These are phyloP conservation scores for Aureoboletus auriporus DNA, from an alignment of 768 basidiomycete species.

Conservation along the genomic window DNA sequence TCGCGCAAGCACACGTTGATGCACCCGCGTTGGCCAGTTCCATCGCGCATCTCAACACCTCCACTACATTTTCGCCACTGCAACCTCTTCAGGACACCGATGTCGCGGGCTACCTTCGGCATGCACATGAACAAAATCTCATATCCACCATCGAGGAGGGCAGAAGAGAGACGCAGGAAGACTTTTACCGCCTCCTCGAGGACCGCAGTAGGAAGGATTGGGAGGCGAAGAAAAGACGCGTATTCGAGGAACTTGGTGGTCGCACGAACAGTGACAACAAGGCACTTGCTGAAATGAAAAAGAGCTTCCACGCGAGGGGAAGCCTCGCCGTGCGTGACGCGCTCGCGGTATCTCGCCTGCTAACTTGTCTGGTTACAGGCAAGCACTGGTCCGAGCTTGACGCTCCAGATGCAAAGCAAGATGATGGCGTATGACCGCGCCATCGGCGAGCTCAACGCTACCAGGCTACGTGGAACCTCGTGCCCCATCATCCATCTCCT, in stretches of 20 bases:
- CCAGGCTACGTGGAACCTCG: constrained; percentile 66
- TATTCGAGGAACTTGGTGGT: constrained; percentile 87
- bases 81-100: constrained; percentile 93
- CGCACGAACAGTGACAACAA: constrained; percentile 53
- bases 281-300: constrained; percentile 57
- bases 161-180: constrained; percentile 76
- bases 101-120: constrained; percentile 89
- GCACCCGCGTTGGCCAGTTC: constrained; percentile 80
- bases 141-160: constrained; percentile 93
- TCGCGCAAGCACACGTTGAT: constrained; percentile 93
- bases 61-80: constrained; percentile 82
- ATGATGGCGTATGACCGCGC: constrained; percentile 96
- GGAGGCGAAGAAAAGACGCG: constrained; percentile 86
- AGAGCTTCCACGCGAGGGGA: constrained; percentile 55
- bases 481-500: constrained; percentile 75
- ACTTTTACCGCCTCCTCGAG: constrained; percentile 80
- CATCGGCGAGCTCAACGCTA: constrained; percentile 70
- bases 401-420: constrained; percentile 82
- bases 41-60: constrained; percentile 78
- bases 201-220: constrained; percentile 74
- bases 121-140: constrained; percentile 91
- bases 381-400: constrained; percentile 51
- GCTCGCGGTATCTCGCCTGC: not conserved
- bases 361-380: constrained; percentile 26
- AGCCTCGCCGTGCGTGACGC: constrained; percentile 44